Base-by-base conservation (phyloP, 2,329 filamentous ascomycete species). In the Pestalotiopsis sp. region DNA sequence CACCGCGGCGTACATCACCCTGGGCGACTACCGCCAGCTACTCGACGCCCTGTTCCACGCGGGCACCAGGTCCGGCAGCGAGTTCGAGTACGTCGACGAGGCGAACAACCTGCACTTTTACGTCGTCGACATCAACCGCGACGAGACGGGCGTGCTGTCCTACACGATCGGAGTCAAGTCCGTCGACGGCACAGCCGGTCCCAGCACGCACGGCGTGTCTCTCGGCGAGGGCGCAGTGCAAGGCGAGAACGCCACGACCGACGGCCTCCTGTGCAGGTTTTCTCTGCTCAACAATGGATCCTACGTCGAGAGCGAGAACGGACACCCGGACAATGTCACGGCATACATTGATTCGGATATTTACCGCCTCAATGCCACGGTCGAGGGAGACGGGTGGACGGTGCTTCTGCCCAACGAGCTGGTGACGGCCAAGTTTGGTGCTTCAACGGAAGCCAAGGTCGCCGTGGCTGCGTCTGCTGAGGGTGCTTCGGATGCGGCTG, bases 41-140 rank as follows among this genome's bases (percentile, higher is more conserved):
- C 81, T 82, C 1, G 85, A 88, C 69, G 86, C 85, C 2, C 77
- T 88, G 17, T 88, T 87, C 79, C 85, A 88, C 71, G 85, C 84
- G 0, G 86, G 86, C 12, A 86, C 85, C 0, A 77, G 83, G 20
- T 86, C 84, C 0, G 85, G 85, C 4, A 86, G 84, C 38, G 71
- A 85, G 73, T 87, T 77, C 67, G 86, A 87, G 75, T 80, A 82
- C 71, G 74, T 82, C 6, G 86, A 88, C 70, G 75, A 78, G 71
- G 75, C 80, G 3, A 88, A 87, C 67, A 73, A 79, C 2, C 71
- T 87, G 62, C 85, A 87, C 69, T 81, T 87, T 25, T 88, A 87
- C 72, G 77, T 87, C 14, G 68, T 87, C 20, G 77, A 82, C 11
- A 79, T 79, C 11, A 76, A 80, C 23, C 80, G 84, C 3, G 82